Evolutionary conservation across 2,329 filamentous ascomycete genomes (phyloP).

Genomic region (Aspergillus sp.): DNA sequence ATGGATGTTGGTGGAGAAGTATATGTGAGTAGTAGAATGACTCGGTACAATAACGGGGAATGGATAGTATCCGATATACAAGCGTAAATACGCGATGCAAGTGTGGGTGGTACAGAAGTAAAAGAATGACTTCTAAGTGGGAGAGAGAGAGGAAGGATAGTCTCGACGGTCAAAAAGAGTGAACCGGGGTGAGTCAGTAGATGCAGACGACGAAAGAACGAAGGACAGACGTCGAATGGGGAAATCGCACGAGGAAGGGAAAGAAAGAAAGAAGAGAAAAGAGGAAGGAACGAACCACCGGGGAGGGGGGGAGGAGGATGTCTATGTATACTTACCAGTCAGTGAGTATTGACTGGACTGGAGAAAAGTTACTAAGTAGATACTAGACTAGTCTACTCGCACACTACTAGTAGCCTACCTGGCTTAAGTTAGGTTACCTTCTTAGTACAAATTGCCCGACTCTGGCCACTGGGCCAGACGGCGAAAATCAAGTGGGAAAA

Average conservation of each 20-base stretch:
- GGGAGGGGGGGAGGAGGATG: slow-evolving; percentile 7
- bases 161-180: slow-evolving; percentile 8
- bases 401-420: no score
- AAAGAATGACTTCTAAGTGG: neutral
- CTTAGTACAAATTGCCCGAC: neutral
- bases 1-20: slow-evolving; percentile 6
- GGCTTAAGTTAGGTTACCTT: no score
- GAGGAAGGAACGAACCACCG: slow-evolving; percentile 12
- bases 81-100: neutral
- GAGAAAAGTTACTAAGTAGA: no score
- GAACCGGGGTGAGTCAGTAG: slow-evolving; percentile 7
- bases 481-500: neutral
- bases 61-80: slow-evolving; percentile 5
- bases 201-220: slow-evolving; percentile 7
- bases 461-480: neutral
- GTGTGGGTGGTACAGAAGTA: neutral
- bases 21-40: slow-evolving; percentile 2
- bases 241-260: slow-evolving; percentile 15
- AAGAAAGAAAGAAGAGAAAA: slow-evolving; percentile 12
- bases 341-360: no score
- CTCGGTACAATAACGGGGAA: slow-evolving; percentile 10
- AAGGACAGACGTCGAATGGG: slow-evolving; percentile 15
- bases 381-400: no score
- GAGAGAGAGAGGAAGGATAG: neutral
- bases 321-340: neutral